Base-by-base conservation (phyloP, 2,329 filamentous ascomycete genomes). In the Chaetomium sp. region DNA sequence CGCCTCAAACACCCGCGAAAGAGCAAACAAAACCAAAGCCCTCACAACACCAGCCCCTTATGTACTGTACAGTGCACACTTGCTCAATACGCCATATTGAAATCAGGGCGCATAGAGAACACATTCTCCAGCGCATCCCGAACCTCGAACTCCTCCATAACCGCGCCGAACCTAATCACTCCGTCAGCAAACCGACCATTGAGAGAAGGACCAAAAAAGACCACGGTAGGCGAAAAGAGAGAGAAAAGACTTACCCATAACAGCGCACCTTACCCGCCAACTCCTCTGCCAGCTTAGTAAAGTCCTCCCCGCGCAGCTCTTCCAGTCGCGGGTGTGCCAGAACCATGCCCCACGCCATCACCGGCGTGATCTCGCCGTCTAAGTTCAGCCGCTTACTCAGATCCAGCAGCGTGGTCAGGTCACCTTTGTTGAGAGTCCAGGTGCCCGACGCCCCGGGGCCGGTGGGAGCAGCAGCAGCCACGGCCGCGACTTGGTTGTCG, bases 341-440 rank as follows among this genome's bases (percentile, higher is more conserved):
- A 49, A 97, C 79, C 72, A 89, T 87, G 49, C 89, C 87, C 84
- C 94, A 92, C 0, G 91, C 91, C 89, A 95, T 95, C 62, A 96
- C 88, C 0, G 94, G 94, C 14, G 92, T 97, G 65, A 97, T 89
- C 72, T 95, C 89, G 52, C 90, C 90, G 59, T 94, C 89, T 2
- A 94, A 82, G 64, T 94, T 86, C 33, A 96, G 78, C 64, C 86
- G 84, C 64, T 85, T 82, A 73, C 90, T 96, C 54, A 96, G 79
- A 67, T 95, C 88, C 58, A 96, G 80, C 53, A 97, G 77, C 53
- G 88, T 95, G 51, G 85, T 76, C 49, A 99, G 78, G 66, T 94
- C 89, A 40, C 80, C 81, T 68, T 87, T 88, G 57, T 80, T 84
- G 5, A 94, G 74, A 67, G 94, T 87, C 74, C 90, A 92, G 49